Conservation (phyloP, 1,284 basidiomycete genomes). For the Cryptococcus hybrid region DNA sequence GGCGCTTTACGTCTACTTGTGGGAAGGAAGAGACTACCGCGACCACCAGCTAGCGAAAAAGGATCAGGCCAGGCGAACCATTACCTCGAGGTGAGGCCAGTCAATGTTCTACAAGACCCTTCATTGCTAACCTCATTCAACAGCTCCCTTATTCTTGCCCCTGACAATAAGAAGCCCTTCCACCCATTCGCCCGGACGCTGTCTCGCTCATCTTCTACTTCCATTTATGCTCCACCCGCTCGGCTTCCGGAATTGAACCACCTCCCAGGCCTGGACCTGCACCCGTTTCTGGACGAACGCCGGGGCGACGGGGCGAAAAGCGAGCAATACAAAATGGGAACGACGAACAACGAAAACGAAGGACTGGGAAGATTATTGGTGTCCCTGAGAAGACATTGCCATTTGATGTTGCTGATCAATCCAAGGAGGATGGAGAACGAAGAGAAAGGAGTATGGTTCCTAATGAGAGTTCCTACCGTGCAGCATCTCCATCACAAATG, state of each 20-base stretch:
- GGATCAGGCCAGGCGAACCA: constrained; percentile 47
- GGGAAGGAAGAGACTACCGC: constrained; percentile 26
- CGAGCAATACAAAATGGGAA: constrained; percentile 17
- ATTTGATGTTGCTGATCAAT: too few relatives aligned
- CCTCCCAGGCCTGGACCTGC: constrained; percentile 1
- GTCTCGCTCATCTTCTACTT: constrained; percentile 33
- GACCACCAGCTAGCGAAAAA: constrained; percentile 20
- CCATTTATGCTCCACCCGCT: constrained; percentile 7
- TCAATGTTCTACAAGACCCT: not conserved
- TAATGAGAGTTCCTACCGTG: not conserved
- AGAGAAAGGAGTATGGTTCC: not conserved
- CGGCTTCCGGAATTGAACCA: constrained; percentile 16
- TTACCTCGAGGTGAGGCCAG: constrained; percentile 43
- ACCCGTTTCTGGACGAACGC: constrained; percentile 29
- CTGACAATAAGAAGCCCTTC: constrained; percentile 23
- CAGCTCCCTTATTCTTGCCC: constrained; percentile 7
- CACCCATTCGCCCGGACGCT: constrained; percentile 34
- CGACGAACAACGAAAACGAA: constrained; percentile 23
- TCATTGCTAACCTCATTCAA: not conserved
- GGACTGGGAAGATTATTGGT: constrained; percentile 28
- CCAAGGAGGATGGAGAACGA: not conserved
- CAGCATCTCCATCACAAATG: not conserved
- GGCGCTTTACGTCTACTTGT: constrained; percentile 30
- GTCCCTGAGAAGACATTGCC: not conserved
- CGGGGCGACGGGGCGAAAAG: constrained; percentile 43